Evolutionary conservation across 1,284 basidiomycete species (phyloP), one percentile per base, ranked within the genome.

Genomic region (Stygiomarasmius scandens): DNA sequence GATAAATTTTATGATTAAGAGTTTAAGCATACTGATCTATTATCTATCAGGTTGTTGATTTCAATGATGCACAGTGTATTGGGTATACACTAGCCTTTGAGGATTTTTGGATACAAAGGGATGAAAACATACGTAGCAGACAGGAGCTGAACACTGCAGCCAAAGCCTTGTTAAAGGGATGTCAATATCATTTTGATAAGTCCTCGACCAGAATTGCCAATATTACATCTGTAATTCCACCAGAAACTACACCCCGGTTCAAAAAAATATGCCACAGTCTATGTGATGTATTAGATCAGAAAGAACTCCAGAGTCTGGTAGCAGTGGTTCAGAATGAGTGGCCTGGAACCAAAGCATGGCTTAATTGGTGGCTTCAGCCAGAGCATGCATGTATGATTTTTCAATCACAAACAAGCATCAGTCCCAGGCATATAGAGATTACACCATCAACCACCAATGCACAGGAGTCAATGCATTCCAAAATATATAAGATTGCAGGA

Each of bases 381-480:
- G 54, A 23, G 1, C 61, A 67, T 52, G 68, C 70, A 0, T 55
- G 57, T 0, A 70, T 72, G 69, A 57, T 74, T 1, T 72, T 72
- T 47, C 47, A 60, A 5, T 64, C 64, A 1, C 60, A 64, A n/a
- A 44, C 60, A 2, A 61, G 48, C 50, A 60, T 66, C 63, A 24
- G 29, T 16, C 25, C 44, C 0, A 46, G 59, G 0, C 27, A 68
- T 1, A 70, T 67, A 68, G 54, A 68, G 1, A 63, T 59, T 0
- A 59, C 72, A n/a, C 71, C 70, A 1, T 55, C 61, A 8, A 66
- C 67, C 0, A 73, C 67, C 0, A 74, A 73, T 60, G 65, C 73
- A 0, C 64, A 70, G 45, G 71, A 74, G 58, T 54, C 69, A 0
- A 69, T 72, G 66, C 69, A 74, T 52, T 41, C 58, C 55, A 69